These are phyloP conservation scores for Climacium dendroides DNA, from an alignment of 225 moss, liverwort and hornwort genomes.

Conservation along the genomic window DNA sequence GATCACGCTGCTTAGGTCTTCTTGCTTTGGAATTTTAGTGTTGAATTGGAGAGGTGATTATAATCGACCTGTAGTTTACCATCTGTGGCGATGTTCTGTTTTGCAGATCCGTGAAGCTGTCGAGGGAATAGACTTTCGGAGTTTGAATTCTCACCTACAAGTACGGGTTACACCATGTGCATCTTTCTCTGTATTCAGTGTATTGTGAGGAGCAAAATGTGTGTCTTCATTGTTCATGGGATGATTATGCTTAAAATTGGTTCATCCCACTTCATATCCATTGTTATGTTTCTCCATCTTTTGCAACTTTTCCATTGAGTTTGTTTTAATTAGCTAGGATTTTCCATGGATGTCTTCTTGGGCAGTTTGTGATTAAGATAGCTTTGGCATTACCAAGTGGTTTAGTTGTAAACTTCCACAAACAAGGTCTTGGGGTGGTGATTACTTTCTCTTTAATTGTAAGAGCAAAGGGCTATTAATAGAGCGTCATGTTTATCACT, in stretches of 20 bases:
- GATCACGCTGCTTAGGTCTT: too few species aligned
- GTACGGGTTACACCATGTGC: fast-evolving
- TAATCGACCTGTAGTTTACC: fast-evolving
- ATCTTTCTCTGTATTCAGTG: background rate
- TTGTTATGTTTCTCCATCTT: background rate
- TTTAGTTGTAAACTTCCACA: too few species aligned
- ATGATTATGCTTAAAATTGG: too few species aligned
- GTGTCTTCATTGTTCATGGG: fast-evolving
- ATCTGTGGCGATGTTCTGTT: background rate
- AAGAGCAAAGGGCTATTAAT: background rate
- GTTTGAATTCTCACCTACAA: background rate
- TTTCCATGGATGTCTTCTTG: background rate
- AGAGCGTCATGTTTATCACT: too few species aligned
- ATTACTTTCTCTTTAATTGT: too few species aligned
- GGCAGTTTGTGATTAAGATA: fast-evolving
- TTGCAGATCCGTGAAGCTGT: background rate
- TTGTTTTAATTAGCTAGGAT: background rate
- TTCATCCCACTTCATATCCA: background rate
- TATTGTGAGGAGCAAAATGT: background rate
- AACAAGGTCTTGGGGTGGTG: too few species aligned
- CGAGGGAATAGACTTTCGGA: fast-evolving
- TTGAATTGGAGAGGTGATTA: background rate
- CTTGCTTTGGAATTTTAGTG: too few species aligned
- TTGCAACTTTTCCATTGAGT: background rate
- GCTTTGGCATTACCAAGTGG: too few species aligned